Conservation (phyloP, 441 rosid species). For the Populus hybrid region DNA sequence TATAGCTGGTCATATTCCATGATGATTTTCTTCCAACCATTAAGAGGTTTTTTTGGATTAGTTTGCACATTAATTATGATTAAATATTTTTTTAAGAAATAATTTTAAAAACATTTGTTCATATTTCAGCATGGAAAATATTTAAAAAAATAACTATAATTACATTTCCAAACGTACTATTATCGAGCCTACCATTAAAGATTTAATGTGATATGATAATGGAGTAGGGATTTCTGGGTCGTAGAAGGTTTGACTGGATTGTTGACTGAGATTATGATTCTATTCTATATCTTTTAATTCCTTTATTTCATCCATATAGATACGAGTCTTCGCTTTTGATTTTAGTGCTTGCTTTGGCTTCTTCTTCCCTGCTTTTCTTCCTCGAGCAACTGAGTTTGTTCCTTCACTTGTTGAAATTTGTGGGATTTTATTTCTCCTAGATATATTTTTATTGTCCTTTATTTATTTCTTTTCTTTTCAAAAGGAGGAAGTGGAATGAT, state of each 20-base stretch:
- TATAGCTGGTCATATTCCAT: constrained; percentile 18
- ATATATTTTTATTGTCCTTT: constrained; percentile 21
- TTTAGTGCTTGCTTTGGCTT: constrained; percentile 26
- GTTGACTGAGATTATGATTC: constrained; percentile 28
- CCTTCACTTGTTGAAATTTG: constrained; percentile 43
- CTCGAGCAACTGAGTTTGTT: constrained; percentile 77
- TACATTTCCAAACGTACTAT: too few species aligned
- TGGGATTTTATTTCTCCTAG: constrained; percentile 39
- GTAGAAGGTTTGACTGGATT: constrained; percentile 26
- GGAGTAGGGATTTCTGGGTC: constrained; percentile 12
- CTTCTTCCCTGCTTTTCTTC: constrained; percentile 35
- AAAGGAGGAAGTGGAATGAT: constrained; percentile 47
- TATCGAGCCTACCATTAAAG: not conserved
- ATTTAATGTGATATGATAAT: constrained; percentile 12
- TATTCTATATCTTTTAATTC: not conserved
- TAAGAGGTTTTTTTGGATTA: constrained; percentile 28
- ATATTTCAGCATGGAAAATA: too few species aligned
- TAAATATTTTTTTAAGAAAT: too few species aligned
- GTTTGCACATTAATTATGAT: not conserved
- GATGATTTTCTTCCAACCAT: constrained; percentile 7
- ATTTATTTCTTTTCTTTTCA: constrained; percentile 14
- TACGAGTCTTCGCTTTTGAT: constrained; percentile 20
- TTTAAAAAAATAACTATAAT: too few species aligned
- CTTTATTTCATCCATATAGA: not conserved
- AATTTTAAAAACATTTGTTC: too few species aligned